Conservation (phyloP, 768 basidiomycete species). For the Gelatoporia subvermispora region DNA sequence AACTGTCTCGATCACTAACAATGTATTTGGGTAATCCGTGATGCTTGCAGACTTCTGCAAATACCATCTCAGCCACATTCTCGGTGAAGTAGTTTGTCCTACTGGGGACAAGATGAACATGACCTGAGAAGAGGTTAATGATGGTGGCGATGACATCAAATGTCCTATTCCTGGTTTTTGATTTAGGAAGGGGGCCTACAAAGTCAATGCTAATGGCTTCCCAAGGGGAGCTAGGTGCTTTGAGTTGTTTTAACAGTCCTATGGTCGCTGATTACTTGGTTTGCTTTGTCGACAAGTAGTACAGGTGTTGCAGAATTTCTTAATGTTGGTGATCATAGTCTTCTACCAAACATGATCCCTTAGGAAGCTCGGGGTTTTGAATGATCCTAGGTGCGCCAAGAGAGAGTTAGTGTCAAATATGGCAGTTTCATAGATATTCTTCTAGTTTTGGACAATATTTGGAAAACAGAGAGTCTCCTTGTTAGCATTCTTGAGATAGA, state of each 20-base stretch:
- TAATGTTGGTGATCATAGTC: slow-evolving; percentile 22
- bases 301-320: slow-evolving; percentile 22
- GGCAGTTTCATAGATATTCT: too few species aligned
- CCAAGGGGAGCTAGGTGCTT: slow-evolving; percentile 29
- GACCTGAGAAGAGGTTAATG: slow-evolving; percentile 16
- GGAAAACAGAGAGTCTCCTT: too few species aligned
- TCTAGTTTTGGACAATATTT: too few species aligned
- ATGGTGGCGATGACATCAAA: slow-evolving; percentile 21
- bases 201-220: slow-evolving; percentile 37
- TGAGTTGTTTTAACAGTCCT: slow-evolving; percentile 27
- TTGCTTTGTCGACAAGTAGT: slow-evolving; percentile 17
- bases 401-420: slow-evolving; percentile 37
- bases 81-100: slow-evolving; percentile 22
- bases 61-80: slow-evolving; percentile 32
- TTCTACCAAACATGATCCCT: slow-evolving; percentile 37
- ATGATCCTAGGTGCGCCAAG: slow-evolving; percentile 30
- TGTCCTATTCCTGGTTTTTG: slow-evolving; percentile 16
- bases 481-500: too few species aligned
- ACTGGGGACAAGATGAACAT: slow-evolving; percentile 26
- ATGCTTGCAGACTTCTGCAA: slow-evolving; percentile 28
- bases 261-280: slow-evolving; percentile 14
- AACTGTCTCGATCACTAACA: slow-evolving; percentile 24
- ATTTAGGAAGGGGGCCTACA: slow-evolving; percentile 28
- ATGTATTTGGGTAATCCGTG: slow-evolving; percentile 30
- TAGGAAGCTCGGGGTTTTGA: slow-evolving; percentile 30